Base-by-base conservation (phyloP, 805 yeast species). In the Lipomyces chichibuensis region DNA sequence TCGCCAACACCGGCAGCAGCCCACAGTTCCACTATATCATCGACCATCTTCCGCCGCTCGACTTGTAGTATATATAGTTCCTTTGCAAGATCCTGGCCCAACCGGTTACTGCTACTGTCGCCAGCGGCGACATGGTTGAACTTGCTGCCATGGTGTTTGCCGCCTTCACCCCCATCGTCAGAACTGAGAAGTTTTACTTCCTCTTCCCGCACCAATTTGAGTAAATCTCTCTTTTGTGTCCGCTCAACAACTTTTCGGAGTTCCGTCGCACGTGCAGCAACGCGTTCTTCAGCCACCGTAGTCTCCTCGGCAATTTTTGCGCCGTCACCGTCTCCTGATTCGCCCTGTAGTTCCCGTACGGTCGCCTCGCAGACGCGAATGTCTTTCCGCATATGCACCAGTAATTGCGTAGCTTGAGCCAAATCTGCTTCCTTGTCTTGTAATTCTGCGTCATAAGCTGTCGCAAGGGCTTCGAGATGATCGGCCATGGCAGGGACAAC, bases 151-250 rank as follows among this genome's bases (percentile, higher is more conserved):
- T 64, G 29, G 63, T 27, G 13, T 65, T 71, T 9, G 67, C 65
- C 9, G 71, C 64, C 20, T 67, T 67, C 49, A 7, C 74, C 46
- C n/a, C 23, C 32, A 17, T 49, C 62, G 49, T 51, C 57, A 5
- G 27, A 33, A 56, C 8, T 25, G 23, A 53, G 46, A 11, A 76
- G 74, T 8, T 70, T 72, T 23, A 74, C 67, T 72, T 85, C 91
- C 69, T 86, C 87, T 56, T 79, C 81, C 66, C 87, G 86, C 0
- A 86, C 91, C 23, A 84, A 70, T 65, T 84, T 81, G 0, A 90
- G 91, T 67, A 87, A 74, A 68, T 83, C 83, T 71, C 86, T 77
- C 0, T 91, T 87, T 74, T 89, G 93, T 0, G 88, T 80, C 61
- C 90, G 82, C 75, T 89, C 93, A 39, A 85, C 75, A n/a, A 84